Evolutionary conservation across 1,284 basidiomycete genomes (phyloP), one percentile per base, ranked within the genome.

Genomic region (Calocybe gambosa): DNA sequence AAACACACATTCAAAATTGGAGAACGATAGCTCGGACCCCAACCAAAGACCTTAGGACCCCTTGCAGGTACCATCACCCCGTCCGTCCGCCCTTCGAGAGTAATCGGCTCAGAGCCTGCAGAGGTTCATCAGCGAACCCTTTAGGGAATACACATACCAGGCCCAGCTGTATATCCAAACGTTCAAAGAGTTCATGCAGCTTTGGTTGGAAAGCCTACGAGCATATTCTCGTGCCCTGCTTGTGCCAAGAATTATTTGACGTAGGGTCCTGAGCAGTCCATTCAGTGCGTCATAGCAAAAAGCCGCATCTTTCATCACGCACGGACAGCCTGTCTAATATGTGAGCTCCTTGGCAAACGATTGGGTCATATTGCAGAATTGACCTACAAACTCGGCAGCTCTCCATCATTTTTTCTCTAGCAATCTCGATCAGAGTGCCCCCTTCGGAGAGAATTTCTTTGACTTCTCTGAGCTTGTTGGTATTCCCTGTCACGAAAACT

Each of bases 301-400:
- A 0, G 95, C 93, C 0, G 95, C 98, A 63, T 99, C 96, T 67
- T 99, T 95, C 0, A 93, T 98, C 53, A 99, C 92, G 59, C 92
- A 95, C 3, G 94, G 86, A 0, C 85, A 83, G 9, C 82, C 80
- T 26, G 92, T 69, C 85, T 29, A 13, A 28, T 42, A 15, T 3
- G 15, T n/a, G n/a, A 34, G 15, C 3, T 34, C 8, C 31, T 16
- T 46, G 15, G 15, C n/a, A 36, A 39, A 26, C n/a, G 25, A 13
- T 43, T 23, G n/a, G 3, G n/a, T 16, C 15, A 8, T n/a, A 13
- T 29, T 10, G 10, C 2, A 3, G 9, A 10, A 29, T 9, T 2
- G 23, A 61, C 73, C 37, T 44, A 93, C 83, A 50, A 86, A 65
- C 59, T 92, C 82, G 26, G 93, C 90, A 13, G 95, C 95, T 9